Conservation (phyloP, 495 filamentous ascomycete genomes). For the Acidomyces sp. region DNA sequence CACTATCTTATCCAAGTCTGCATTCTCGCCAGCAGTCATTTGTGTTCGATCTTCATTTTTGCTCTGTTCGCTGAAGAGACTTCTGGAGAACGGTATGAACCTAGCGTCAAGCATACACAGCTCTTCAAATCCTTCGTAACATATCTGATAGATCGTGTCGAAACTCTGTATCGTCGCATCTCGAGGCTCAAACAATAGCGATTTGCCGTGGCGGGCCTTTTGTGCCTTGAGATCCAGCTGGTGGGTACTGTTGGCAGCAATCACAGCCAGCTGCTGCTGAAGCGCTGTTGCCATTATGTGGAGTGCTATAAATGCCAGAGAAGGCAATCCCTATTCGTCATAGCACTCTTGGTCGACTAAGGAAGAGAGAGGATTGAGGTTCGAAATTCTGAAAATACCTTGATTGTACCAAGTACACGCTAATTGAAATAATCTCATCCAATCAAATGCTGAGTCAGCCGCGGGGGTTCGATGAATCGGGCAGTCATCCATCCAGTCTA, state of each 20-base stretch:
- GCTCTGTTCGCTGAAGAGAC: constrained; percentile 83
- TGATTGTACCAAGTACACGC: too few relatives aligned
- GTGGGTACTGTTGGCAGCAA: constrained; percentile 29
- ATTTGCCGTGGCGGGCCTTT: constrained; percentile 77
- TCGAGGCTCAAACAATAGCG: constrained; percentile 73
- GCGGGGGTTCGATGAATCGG: too few relatives aligned
- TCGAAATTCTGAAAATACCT: too few relatives aligned
- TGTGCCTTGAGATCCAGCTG: constrained; percentile 77
- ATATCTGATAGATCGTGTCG: constrained; percentile 74
- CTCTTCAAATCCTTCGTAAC: constrained; percentile 76
- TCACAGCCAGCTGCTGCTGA: constrained; percentile 31
- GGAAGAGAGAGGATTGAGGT: too few relatives aligned
- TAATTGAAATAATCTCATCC: too few relatives aligned
- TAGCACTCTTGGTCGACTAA: too few relatives aligned
- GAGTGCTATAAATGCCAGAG: too few relatives aligned
- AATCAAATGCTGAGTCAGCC: too few relatives aligned
- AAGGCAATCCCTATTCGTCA: too few relatives aligned
- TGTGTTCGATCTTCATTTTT: constrained; percentile 72
- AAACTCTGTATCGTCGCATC: constrained; percentile 76
- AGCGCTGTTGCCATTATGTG: constrained; percentile 22
- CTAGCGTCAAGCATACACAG: constrained; percentile 71
- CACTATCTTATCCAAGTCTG: constrained; percentile 60
- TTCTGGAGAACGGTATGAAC: constrained; percentile 53
- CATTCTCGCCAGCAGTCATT: constrained; percentile 69
- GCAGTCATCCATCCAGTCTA: too few relatives aligned